These are phyloP conservation scores for Vicia sativa DNA, from an alignment of 306 rosid species.

Conservation along the genomic window DNA sequence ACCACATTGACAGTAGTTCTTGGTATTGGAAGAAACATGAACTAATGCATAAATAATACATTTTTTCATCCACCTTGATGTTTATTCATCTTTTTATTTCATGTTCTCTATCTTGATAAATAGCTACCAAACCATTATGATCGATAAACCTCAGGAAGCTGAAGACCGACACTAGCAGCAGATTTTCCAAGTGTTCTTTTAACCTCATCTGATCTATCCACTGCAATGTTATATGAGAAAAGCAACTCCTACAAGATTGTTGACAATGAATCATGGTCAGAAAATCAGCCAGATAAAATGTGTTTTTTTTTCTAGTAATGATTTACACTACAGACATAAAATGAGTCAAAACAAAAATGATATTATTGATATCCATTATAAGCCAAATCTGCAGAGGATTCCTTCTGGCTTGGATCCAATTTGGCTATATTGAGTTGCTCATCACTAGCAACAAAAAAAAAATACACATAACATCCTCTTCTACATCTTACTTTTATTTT, in stretches of 20 bases:
- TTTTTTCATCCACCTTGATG: conserved; percentile 7
- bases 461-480: conserved; percentile 18
- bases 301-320: not conserved
- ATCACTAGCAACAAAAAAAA: not conserved
- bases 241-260: conserved; percentile 68
- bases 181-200: conserved; percentile 81
- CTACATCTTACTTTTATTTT: conserved; percentile 3
- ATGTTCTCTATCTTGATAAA: conserved; percentile 1
- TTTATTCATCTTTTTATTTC: conserved; percentile 23
- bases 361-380: not conserved
- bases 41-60: conserved; percentile 9
- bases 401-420: conserved; percentile 16
- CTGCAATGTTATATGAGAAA: conserved; percentile 88
- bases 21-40: conserved; percentile 15
- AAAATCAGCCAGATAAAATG: not conserved
- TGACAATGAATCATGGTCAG: conserved; percentile 26
- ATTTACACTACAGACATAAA: conserved; percentile 6
- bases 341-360: conserved; percentile 19
- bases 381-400: conserved; percentile 1
- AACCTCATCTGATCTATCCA: conserved; percentile 86
- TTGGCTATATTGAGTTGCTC: not conserved
- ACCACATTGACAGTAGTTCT: conserved; percentile 4
- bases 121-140: conserved; percentile 39
- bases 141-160: conserved; percentile 78
- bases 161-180: conserved; percentile 93